These are phyloP conservation scores for Parmelia sp. DNA, from an alignment of 495 filamentous ascomycete genomes.

Conservation along the genomic window DNA sequence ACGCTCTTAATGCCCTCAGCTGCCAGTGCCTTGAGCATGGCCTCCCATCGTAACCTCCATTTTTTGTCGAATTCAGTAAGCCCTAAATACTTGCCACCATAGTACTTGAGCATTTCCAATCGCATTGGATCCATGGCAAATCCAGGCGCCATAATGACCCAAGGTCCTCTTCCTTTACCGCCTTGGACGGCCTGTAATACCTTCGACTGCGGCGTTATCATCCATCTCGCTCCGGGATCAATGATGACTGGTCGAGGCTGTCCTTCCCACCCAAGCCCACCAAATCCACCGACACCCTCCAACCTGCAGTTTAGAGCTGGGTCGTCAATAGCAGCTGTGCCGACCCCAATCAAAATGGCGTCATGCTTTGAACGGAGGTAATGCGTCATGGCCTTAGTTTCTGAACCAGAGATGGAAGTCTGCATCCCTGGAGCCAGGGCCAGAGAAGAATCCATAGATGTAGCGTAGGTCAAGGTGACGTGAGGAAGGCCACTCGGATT, in stretches of 20 bases:
- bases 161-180: constrained; percentile 66
- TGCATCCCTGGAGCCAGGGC: constrained; percentile 66
- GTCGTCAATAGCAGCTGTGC: constrained; percentile 78
- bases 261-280: constrained; percentile 45
- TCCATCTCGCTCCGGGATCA: constrained; percentile 68
- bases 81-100: constrained; percentile 45
- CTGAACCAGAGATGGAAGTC: constrained; percentile 71
- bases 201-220: constrained; percentile 49
- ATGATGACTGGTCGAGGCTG: constrained; percentile 77
- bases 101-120: constrained; percentile 42
- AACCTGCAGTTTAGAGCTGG: constrained; percentile 76
- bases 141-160: constrained; percentile 53
- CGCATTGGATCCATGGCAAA: constrained; percentile 43
- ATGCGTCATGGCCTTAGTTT: constrained; percentile 87
- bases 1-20: constrained; percentile 63
- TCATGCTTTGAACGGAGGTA: constrained; percentile 75
- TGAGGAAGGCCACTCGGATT: constrained; percentile 37
- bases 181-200: constrained; percentile 57
- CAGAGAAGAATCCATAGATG: constrained; percentile 78
- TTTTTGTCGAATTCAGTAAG: constrained; percentile 45
- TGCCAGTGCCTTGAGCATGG: constrained; percentile 51
- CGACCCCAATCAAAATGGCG: constrained; percentile 77
- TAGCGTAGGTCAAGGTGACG: constrained; percentile 79
- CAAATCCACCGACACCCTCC: constrained; percentile 48
- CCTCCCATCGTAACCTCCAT: constrained; percentile 54